phyloP scores from a whole-genome alignment of 441 rosid species.

The Syzygium syzygioides region DNA sequence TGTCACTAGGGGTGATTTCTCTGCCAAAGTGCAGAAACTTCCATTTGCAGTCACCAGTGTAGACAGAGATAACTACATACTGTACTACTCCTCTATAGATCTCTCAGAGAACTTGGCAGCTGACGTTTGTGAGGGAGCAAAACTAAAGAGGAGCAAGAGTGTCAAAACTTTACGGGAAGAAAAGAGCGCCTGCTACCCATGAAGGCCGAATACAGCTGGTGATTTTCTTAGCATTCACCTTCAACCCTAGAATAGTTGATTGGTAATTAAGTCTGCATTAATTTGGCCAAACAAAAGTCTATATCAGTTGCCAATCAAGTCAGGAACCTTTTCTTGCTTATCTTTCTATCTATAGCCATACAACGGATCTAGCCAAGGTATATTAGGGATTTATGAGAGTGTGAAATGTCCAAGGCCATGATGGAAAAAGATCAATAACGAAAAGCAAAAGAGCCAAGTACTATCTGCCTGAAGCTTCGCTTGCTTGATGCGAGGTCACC shows the following conservation, averaged over 20 bases:
- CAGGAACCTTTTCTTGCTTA: neutral
- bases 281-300: neutral
- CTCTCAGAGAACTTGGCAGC: slow-evolving; percentile 19
- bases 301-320: neutral
- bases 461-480: neutral
- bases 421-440: neutral
- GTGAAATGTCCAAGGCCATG: neutral
- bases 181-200: slow-evolving; percentile 39
- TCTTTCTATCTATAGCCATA: neutral
- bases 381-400: neutral
- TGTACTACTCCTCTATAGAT: slow-evolving; percentile 47
- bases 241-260: neutral
- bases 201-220: slow-evolving; percentile 60
- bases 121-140: slow-evolving; percentile 20
- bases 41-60: slow-evolving; percentile 49
- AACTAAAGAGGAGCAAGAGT: slow-evolving; percentile 41
- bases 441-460: neutral
- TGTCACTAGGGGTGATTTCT: slow-evolving; percentile 48
- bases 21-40: slow-evolving; percentile 44
- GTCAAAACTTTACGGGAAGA: slow-evolving; percentile 25
- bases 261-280: neutral
- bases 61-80: slow-evolving; percentile 46
- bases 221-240: slow-evolving; percentile 1
- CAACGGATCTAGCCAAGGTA: neutral
- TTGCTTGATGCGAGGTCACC: neutral